These are phyloP conservation scores for Physocladia obscura DNA, from an alignment of 192 early-diverging fungal genomes.

Conservation along the genomic window DNA sequence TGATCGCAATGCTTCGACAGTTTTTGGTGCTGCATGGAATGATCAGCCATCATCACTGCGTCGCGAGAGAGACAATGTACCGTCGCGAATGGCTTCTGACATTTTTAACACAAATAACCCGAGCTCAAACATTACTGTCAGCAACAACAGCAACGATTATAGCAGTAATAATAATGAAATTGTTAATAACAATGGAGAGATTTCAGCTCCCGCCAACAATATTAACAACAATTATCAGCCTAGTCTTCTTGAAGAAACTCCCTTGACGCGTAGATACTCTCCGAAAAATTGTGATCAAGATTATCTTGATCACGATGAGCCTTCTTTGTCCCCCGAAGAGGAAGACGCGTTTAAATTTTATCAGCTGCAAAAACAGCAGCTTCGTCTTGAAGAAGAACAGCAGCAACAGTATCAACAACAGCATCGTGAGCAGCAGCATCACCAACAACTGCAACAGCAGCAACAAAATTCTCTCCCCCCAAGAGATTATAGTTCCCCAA, in stretches of 20 bases:
- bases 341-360: too few relatives aligned
- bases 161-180: not conserved
- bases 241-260: not conserved
- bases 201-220: not conserved
- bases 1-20: not conserved
- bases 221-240: not conserved
- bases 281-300: not conserved
- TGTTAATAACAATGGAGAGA: not conserved
- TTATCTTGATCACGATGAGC: not conserved
- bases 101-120: not conserved
- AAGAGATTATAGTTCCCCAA: not conserved
- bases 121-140: not conserved
- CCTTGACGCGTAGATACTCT: not conserved
- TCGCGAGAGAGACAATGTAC: not conserved
- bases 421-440: not conserved
- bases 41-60: not conserved
- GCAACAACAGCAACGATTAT: not conserved
- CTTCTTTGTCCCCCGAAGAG: not conserved
- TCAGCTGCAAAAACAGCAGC: not conserved
- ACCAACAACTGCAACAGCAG: not conserved
- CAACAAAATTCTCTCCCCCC: not conserved
- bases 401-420: not conserved
- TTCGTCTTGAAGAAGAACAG: not conserved
- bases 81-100: constrained; percentile 2
- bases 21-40: not conserved